Base-by-base conservation (phyloP, 805 yeast species). In the Metschnikowia rubicola region DNA sequence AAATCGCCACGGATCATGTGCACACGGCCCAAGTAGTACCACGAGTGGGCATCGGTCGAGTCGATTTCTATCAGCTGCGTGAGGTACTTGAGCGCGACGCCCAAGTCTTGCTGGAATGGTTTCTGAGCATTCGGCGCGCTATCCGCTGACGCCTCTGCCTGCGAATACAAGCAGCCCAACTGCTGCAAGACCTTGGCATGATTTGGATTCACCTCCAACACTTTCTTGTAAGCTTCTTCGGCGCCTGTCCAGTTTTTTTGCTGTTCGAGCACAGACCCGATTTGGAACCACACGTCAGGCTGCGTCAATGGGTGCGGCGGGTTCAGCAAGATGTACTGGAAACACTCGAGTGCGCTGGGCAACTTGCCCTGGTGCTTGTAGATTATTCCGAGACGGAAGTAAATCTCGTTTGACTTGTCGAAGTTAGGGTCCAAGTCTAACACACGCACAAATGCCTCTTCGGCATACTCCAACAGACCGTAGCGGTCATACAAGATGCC, bases 231-330 rank as follows among this genome's bases (percentile, higher is more conserved):
- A 8, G 98, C 98, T 53, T 91, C 97, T 59, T 84, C 83, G 3
- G 99, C 98, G 34, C 91, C 88, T 52, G 77, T 80, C 79, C 88
- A 92, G 62, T 90, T 96, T 60, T 89, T 83, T 70, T 88, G 92
- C 63, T 87, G 96, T 66, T 94, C 99, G 58, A 94, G 77, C 2
- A 94, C 98, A 30, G 90, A 86, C 35, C 99, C 99, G 53, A 94
- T 87, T 70, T 94, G 99, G 73, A 94, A 94, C 98, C 98, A 94
- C 45, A 94, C 95, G 64, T 94, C 99, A 42, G 96, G 89, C 64
- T 89, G 96, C 39, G 97, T 91, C 54, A 94, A 74, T 1, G 99
- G 99, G 44, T 89, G 85, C 1, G 99, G 99, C 0, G 99, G 98
- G 67, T 84, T 86, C 48, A 83, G 76, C 55, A 94, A 70, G 53